These are phyloP conservation scores for Microascus cirrosus DNA, from an alignment of 2,329 filamentous ascomycete species.

Conservation along the genomic window DNA sequence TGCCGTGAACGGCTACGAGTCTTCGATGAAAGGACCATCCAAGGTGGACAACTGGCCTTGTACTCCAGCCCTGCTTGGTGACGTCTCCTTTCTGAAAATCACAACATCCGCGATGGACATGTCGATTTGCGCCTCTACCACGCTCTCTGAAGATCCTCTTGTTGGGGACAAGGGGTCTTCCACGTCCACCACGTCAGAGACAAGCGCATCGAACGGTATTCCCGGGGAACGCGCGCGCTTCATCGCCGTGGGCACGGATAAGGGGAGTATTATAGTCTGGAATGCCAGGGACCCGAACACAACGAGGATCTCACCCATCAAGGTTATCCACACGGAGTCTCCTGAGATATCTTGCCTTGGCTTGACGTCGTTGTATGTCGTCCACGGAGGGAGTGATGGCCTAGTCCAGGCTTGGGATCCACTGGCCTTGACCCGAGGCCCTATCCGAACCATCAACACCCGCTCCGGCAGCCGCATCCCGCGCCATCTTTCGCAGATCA, in stretches of 20 bases:
- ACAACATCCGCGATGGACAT: slow-evolving; percentile 61
- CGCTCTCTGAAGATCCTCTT: slow-evolving; percentile 47
- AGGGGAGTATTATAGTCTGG: slow-evolving; percentile 72
- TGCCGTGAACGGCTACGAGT: neutral
- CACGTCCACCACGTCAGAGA: neutral
- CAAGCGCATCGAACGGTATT: slow-evolving; percentile 25
- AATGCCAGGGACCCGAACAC: slow-evolving; percentile 56
- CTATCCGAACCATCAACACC: slow-evolving; percentile 78
- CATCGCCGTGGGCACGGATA: slow-evolving; percentile 68
- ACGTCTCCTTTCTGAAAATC: slow-evolving; percentile 48
- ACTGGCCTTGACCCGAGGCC: slow-evolving; percentile 66
- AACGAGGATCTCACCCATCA: slow-evolving; percentile 53
- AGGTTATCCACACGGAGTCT: slow-evolving; percentile 80
- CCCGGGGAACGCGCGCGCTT: slow-evolving; percentile 78
- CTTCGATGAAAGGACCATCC: slow-evolving; percentile 13
- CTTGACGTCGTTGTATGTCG: slow-evolving; percentile 73
- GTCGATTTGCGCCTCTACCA: slow-evolving; percentile 61
- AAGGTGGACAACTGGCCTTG: slow-evolving; percentile 54
- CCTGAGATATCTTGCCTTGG: slow-evolving; percentile 77
- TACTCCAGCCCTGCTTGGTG: slow-evolving; percentile 21
- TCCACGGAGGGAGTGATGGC: slow-evolving; percentile 90
- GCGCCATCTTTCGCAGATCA: slow-evolving; percentile 49
- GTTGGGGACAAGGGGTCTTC: neutral
- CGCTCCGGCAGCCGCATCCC: slow-evolving; percentile 73
- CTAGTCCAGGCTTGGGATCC: slow-evolving; percentile 95